Conservation (phyloP, 2,329 filamentous ascomycete genomes). For the Diaporthe batatas region DNA sequence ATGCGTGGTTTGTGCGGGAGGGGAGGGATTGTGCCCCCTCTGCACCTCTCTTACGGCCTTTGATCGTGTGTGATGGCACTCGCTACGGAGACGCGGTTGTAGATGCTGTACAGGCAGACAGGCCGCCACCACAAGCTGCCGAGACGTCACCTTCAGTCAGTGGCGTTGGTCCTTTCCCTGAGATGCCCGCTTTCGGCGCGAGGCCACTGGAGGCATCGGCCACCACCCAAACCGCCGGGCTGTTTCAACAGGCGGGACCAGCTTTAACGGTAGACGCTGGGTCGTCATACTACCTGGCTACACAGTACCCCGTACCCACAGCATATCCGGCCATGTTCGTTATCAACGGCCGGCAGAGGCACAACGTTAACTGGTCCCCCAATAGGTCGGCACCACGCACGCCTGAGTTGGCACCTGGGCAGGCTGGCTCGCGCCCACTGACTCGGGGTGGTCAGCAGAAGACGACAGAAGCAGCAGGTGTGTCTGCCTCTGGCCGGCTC, state of each 20-base stretch:
- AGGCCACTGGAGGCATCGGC: neutral
- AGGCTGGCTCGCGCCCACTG: neutral
- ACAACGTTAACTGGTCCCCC: neutral
- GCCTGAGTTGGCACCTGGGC: no score
- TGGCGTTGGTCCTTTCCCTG: no score
- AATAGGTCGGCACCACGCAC: neutral
- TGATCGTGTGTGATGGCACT: no score
- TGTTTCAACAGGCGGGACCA: conserved; percentile 23
- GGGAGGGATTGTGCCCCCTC: neutral
- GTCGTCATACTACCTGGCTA: neutral
- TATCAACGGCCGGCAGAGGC: neutral
- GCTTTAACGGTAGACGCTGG: neutral
- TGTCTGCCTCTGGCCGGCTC: conserved; percentile 13
- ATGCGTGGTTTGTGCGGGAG: conserved; percentile 30
- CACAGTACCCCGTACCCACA: no score
- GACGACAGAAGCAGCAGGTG: conserved; percentile 19
- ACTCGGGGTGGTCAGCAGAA: conserved; percentile 30
- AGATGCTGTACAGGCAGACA: no score
- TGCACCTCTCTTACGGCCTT: no score
- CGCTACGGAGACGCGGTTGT: no score
- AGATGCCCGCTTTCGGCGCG: conserved; percentile 29
- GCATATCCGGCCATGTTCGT: neutral
- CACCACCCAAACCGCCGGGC: conserved; percentile 15
- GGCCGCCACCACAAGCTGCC: neutral
- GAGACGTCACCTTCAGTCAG: conserved; percentile 15